Percentiles rank a stretch among this genome's conserved stretches.
phyloP scores from a whole-genome alignment of 805 yeast genomes.

The Candida hispaniensis region DNA sequence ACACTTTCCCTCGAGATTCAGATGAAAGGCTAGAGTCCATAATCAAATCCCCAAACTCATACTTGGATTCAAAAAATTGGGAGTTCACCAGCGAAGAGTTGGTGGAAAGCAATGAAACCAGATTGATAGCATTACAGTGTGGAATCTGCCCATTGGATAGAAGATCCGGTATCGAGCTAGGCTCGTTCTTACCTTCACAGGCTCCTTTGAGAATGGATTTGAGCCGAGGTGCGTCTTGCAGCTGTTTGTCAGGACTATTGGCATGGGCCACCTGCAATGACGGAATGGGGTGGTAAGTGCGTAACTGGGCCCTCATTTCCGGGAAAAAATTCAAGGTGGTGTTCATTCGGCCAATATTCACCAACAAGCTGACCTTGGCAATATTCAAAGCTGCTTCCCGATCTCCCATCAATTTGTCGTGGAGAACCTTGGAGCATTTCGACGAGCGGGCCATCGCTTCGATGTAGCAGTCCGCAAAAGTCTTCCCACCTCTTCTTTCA shows the following conservation, averaged over 20 bases:
- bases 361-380: slow-evolving; percentile 73
- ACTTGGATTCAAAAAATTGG: slow-evolving; percentile 29
- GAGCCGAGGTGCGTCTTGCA: slow-evolving; percentile 90
- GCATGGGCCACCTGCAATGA: slow-evolving; percentile 63
- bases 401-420: slow-evolving; percentile 63
- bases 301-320: slow-evolving; percentile 85
- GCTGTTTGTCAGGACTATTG: slow-evolving; percentile 51
- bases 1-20: slow-evolving; percentile 53
- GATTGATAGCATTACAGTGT: slow-evolving; percentile 58
- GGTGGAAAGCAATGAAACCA: slow-evolving; percentile 64
- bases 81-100: slow-evolving; percentile 44
- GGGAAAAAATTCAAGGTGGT: slow-evolving; percentile 89
- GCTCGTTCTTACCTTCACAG: slow-evolving; percentile 53
- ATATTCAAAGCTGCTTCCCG: slow-evolving; percentile 55
- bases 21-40: slow-evolving; percentile 53
- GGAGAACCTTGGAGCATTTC: slow-evolving; percentile 71
- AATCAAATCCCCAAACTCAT: slow-evolving; percentile 64
- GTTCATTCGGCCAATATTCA: slow-evolving; percentile 87
- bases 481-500: slow-evolving; percentile 32
- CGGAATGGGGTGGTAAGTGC: slow-evolving; percentile 92
- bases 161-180: slow-evolving; percentile 40
- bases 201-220: slow-evolving; percentile 84
- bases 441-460: slow-evolving; percentile 72
- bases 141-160: slow-evolving; percentile 28
- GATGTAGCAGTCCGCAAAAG: slow-evolving; percentile 77